Base-by-base conservation (phyloP, 148 eudicot genomes). In the Rhododendron ferrugineum region DNA sequence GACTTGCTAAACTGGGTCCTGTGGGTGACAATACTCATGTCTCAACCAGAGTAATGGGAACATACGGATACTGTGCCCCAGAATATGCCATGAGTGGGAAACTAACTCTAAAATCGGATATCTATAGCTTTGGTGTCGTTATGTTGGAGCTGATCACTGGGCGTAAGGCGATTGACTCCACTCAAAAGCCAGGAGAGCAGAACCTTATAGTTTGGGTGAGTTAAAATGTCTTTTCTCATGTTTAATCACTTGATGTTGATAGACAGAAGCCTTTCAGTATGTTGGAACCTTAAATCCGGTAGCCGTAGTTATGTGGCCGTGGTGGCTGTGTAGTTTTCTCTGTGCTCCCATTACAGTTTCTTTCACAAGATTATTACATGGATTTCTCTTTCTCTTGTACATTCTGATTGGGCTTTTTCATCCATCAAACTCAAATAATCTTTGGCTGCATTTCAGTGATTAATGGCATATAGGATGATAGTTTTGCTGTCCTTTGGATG, bases 1-100 rank as follows among this genome's bases (percentile, higher is more conserved):
- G 98, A 30, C 93, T 96, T 79, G 98, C 99, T 84, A 96, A 96
- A 84, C 91, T 95, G 15, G 98, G 97, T 47, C 99, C 99, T 9
- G 89, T 89, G 80, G 99, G 96, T 47, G 98, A 93, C 82, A 92
- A 91, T 2, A 90, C 95, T 82, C 98, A 95, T 76, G 97, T 96
- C 56, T 95, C 98, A 10, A 95, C 98, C n/a, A 85, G 99, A 79
- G 97, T 96, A 79, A 93, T 96, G 98, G 98, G 99, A 84, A 96
- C 98, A 2, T 94, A 92, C 46, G 97, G 99, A 28, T 96, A 96
- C 44, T 96, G 99, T 81, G 98, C 98, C 40, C 98, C 99, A 0
- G 98, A 96, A 73, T 94, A 96, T 83, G 99, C 99, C 42, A 91
- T 94, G 90, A 94, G 93, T 80, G 98, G 99, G 10, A 94, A 94